Conservation (phyloP, 2,329 filamentous ascomycete genomes). For the Fusarium floridanum region DNA sequence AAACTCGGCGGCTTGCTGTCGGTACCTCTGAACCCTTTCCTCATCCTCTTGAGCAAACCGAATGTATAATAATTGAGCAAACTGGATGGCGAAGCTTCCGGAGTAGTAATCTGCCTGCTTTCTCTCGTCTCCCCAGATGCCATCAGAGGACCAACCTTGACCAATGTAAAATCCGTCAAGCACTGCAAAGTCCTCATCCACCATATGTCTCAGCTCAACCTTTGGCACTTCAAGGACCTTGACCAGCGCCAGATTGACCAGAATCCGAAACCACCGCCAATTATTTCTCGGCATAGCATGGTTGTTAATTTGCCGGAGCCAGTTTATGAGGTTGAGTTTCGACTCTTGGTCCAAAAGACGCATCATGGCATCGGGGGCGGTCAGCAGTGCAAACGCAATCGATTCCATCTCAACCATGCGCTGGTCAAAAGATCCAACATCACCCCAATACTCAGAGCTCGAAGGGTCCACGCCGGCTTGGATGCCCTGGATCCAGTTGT, state of each 20-base stretch:
- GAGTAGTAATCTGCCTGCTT: conserved; percentile 64
- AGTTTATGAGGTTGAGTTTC: conserved; percentile 53
- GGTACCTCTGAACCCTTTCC: conserved; percentile 52
- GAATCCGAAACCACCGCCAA: conserved; percentile 65
- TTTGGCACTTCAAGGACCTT: conserved; percentile 54
- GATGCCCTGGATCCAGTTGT: conserved; percentile 45
- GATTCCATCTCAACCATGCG: conserved; percentile 67
- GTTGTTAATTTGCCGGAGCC: conserved; percentile 57
- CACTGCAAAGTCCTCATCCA: conserved; percentile 56
- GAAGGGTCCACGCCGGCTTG: conserved; percentile 49
- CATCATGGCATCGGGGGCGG: conserved; percentile 49
- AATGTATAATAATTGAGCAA: conserved; percentile 60
- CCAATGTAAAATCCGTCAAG: conserved; percentile 59
- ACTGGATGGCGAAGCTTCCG: conserved; percentile 65
- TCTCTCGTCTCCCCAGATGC: conserved; percentile 51
- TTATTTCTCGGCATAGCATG: conserved; percentile 60
- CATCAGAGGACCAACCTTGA: conserved; percentile 62
- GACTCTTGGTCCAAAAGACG: conserved; percentile 43
- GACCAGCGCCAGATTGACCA: conserved; percentile 59
- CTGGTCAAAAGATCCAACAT: conserved; percentile 59
- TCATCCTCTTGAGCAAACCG: conserved; percentile 57
- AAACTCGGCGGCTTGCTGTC: conserved; percentile 55
- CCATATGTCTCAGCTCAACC: conserved; percentile 48
- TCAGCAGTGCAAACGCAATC: conserved; percentile 60
- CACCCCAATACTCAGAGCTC: conserved; percentile 59